Percentiles rank a stretch among this genome's conserved stretches.
Conservation (phyloP, 1,139 yeast species). For the Yarrowia galli region DNA sequence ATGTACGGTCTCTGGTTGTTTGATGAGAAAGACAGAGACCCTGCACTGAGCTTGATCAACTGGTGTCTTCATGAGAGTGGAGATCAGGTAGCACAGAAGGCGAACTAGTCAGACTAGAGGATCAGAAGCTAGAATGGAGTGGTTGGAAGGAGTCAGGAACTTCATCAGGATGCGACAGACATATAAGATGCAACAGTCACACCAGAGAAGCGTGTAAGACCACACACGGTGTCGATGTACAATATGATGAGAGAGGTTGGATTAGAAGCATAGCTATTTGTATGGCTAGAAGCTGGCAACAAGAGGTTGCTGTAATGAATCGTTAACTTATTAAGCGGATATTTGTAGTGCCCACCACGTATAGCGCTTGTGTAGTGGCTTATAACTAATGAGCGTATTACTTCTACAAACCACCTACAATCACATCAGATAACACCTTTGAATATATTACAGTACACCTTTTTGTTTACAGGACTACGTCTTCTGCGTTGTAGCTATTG, state of each 20-base stretch:
- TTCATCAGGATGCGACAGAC: not conserved
- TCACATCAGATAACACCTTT: not conserved
- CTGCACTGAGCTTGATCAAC: constrained; percentile 65
- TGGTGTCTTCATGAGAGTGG: constrained; percentile 50
- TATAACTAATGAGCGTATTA: too few species aligned
- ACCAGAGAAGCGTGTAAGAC: too few species aligned
- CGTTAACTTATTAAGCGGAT: not conserved
- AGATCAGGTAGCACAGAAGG: not conserved
- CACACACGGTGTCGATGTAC: not conserved
- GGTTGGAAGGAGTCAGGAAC: not conserved
- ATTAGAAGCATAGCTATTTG: not conserved
- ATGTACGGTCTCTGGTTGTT: constrained; percentile 92
- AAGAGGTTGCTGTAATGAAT: not conserved
- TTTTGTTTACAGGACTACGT: too few species aligned
- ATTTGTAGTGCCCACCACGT: not conserved
- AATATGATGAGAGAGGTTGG: not conserved
- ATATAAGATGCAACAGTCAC: not conserved
- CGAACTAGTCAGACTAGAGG: not conserved
- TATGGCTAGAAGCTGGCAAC: not conserved
- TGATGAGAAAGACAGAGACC: constrained; percentile 73
- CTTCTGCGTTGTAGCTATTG: constrained; percentile 4
- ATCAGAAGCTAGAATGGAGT: not conserved
- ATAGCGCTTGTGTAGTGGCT: too few species aligned
- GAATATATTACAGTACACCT: not conserved
- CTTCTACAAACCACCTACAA: not conserved